Evolutionary conservation across 225 moss, liverwort and hornwort genomes (phyloP).

Genomic region (Marchantia polymorpha): DNA sequence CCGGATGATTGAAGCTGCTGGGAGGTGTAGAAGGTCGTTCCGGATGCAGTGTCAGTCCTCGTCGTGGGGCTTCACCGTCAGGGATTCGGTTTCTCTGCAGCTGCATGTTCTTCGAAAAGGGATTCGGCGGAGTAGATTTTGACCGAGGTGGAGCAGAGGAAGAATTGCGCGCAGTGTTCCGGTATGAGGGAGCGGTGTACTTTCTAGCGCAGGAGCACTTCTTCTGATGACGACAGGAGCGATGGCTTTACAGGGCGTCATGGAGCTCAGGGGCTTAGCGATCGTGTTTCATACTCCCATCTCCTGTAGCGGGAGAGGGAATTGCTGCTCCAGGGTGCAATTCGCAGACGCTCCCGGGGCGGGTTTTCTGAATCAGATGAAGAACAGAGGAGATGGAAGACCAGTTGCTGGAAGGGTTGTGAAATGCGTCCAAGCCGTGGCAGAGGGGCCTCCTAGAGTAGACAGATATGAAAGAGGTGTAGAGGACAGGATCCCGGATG

Average conservation of each 20-base stretch:
- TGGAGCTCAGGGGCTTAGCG: constrained; percentile 15
- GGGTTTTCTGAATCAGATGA: neutral
- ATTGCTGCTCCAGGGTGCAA: constrained; percentile 11
- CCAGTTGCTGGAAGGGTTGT: neutral
- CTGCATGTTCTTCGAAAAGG: neutral
- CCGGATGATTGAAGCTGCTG: neutral
- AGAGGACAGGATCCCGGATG: constrained; percentile 15
- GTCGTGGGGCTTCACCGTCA: neutral
- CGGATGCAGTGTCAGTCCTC: neutral
- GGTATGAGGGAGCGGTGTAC: neutral
- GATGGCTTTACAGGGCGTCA: constrained; percentile 11
- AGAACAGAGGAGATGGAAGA: neutral
- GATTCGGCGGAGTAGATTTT: neutral
- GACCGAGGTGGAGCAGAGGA: too few species aligned
- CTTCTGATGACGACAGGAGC: neutral
- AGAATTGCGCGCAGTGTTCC: neutral
- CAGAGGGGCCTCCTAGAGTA: constrained; percentile 24
- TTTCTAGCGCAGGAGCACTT: neutral
- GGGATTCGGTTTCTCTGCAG: neutral
- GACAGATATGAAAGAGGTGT: constrained; percentile 11
- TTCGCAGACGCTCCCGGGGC: constrained; percentile 6
- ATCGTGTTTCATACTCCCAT: neutral
- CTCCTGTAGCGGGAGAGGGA: neutral
- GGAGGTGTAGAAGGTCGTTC: neutral
- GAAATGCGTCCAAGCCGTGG: constrained; percentile 22